A percentile compares a stretch with the other conserved stretches of the same genome.
phyloP scores from a whole-genome alignment of 495 filamentous ascomycete genomes.

The Darksidea phi region DNA sequence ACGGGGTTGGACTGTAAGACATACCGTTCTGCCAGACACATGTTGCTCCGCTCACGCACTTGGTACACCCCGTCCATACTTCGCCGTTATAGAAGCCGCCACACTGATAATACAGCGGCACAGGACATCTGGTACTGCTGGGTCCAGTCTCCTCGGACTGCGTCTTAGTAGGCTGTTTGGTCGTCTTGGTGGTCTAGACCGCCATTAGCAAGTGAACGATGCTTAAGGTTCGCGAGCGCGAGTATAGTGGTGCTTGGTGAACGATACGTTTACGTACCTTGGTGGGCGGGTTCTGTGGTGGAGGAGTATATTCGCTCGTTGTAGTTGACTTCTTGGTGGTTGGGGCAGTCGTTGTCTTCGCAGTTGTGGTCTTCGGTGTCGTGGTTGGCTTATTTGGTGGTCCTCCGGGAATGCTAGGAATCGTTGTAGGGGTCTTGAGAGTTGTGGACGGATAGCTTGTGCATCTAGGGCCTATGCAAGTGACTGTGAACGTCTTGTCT shows the following conservation, averaged over 20 bases:
- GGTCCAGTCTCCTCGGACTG: slow-evolving; percentile 13
- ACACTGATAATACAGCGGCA: slow-evolving; percentile 30
- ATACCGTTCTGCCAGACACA: slow-evolving; percentile 30
- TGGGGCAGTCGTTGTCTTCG: slow-evolving; percentile 4
- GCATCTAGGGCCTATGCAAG: slow-evolving; percentile 18
- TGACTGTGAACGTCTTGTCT: slow-evolving; percentile 25
- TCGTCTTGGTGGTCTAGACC: slow-evolving; percentile 12
- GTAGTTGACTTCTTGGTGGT: background rate
- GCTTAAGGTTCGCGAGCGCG: background rate
- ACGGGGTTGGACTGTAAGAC: too few relatives aligned
- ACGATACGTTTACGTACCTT: background rate
- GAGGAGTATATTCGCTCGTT: slow-evolving; percentile 8
- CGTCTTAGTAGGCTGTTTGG: slow-evolving; percentile 1
- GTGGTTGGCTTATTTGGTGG: background rate
- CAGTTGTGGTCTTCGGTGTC: slow-evolving; percentile 1
- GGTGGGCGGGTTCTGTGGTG: background rate
- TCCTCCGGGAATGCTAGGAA: background rate
- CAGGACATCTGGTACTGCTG: slow-evolving; percentile 30
- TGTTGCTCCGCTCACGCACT: slow-evolving; percentile 17
- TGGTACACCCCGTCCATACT: slow-evolving; percentile 29
- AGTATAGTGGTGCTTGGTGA: background rate
- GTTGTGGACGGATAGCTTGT: slow-evolving; percentile 24
- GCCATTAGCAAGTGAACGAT: background rate
- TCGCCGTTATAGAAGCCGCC: slow-evolving; percentile 16
- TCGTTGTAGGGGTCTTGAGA: slow-evolving; percentile 3